A percentile compares a stretch with the other conserved stretches of the same genome.
phyloP scores from a whole-genome alignment of 2,329 filamentous ascomycete genomes.

The Pseudogymnoascus sp. region DNA sequence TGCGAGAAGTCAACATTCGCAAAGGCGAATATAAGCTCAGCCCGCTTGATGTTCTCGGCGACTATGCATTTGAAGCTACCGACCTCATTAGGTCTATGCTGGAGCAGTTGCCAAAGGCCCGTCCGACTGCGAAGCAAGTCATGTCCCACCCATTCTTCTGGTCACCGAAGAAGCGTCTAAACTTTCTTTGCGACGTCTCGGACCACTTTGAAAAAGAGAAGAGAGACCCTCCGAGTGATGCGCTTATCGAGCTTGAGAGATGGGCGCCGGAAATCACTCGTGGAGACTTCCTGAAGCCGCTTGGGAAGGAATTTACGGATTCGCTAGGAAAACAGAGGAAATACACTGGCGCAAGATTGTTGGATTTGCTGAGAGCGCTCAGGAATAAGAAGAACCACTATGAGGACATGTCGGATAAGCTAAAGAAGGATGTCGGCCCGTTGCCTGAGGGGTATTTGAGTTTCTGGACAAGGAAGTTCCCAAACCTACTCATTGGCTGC shows the following conservation, averaged over 20 bases:
- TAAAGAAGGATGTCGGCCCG: constrained; percentile 60
- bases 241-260: constrained; percentile 52
- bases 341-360: constrained; percentile 73
- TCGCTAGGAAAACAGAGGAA: constrained; percentile 90
- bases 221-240: constrained; percentile 67
- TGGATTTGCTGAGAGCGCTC: constrained; percentile 81
- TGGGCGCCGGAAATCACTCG: constrained; percentile 47
- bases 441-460: constrained; percentile 57
- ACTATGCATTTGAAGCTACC: constrained; percentile 78
- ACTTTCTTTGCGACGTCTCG: constrained; percentile 91
- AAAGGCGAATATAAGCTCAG: constrained; percentile 71
- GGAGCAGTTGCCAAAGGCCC: constrained; percentile 41
- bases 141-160: constrained; percentile 97
- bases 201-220: constrained; percentile 94
- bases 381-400: constrained; percentile 98
- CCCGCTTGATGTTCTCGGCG: constrained; percentile 65
- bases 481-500: constrained; percentile 57
- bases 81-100: constrained; percentile 81
- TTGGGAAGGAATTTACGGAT: constrained; percentile 78
- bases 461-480: constrained; percentile 62
- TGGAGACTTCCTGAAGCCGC: constrained; percentile 66
- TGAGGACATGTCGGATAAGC: constrained; percentile 80
- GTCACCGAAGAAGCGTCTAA: constrained; percentile 77
- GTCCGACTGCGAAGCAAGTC: constrained; percentile 69
- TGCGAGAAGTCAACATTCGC: constrained; percentile 95